Conservation (phyloP, 305 asterid species). For the Ilex paraguariensis region DNA sequence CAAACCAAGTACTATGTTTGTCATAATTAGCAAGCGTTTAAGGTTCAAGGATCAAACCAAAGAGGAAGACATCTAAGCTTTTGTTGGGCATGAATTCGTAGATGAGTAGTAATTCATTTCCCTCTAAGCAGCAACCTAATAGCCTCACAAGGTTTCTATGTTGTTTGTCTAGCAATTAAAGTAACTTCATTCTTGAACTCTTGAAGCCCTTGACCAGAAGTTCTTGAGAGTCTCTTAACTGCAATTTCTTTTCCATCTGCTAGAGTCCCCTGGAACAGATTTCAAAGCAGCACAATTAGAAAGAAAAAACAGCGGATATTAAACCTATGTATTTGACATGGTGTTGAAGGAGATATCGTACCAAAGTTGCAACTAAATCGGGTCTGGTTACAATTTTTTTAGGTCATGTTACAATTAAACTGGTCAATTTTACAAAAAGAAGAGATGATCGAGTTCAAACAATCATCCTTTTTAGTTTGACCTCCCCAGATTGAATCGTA, state of each 20-base stretch:
- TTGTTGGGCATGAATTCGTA: neutral
- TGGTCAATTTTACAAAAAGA: no score
- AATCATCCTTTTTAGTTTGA: no score
- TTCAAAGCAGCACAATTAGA: neutral
- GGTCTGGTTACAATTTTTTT: no score
- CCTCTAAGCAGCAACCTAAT: neutral
- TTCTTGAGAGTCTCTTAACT: constrained; percentile 3
- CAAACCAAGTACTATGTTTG: no score
- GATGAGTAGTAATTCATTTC: neutral
- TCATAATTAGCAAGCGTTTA: no score
- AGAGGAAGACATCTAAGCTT: neutral
- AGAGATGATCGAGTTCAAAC: no score
- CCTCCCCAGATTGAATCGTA: no score
- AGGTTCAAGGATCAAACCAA: neutral
- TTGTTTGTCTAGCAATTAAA: neutral
- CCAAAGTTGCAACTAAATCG: no score
- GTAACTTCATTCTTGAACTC: neutral
- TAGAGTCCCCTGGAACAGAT: neutral
- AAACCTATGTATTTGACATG: no score
- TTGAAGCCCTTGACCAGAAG: neutral
- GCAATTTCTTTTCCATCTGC: neutral
- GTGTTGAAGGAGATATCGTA: no score
- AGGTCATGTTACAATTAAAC: no score
- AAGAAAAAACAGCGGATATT: no score
- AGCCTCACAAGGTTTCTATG: constrained; percentile 1